A percentile compares a stretch with the other conserved stretches of the same genome.
These are phyloP conservation scores for Rhododendron vialii DNA, from an alignment of 148 eudicot genomes.

Conservation along the genomic window DNA sequence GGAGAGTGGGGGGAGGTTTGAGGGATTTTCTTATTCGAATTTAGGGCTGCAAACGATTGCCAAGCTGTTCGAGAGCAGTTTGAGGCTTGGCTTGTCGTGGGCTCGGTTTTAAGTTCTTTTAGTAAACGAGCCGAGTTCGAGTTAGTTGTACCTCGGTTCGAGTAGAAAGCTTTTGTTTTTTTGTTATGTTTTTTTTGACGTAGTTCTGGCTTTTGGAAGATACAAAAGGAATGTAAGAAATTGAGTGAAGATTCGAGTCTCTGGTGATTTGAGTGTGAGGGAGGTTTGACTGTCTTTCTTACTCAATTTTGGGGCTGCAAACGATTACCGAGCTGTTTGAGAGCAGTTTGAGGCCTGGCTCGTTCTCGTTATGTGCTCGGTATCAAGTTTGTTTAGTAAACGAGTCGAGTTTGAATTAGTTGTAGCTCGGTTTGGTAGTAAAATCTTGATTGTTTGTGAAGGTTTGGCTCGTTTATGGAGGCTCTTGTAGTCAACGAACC, in stretches of 20 bases:
- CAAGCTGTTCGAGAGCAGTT: background rate
- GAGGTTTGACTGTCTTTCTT: background rate
- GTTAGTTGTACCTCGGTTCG: background rate
- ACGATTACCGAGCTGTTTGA: background rate
- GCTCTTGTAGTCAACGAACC: no score
- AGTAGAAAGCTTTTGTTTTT: no score
- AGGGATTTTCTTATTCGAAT: background rate
- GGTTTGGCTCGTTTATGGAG: no score
- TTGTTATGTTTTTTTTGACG: background rate
- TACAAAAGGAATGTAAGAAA: background rate
- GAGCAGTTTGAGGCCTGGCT: background rate
- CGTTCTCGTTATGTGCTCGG: background rate
- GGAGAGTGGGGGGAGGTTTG: background rate
- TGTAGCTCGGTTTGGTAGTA: no score
- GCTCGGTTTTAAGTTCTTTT: background rate
- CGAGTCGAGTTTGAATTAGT: background rate
- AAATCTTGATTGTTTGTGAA: no score
- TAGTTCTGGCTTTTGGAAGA: background rate
- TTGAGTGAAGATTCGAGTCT: background rate
- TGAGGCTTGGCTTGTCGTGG: background rate
- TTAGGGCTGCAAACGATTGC: background rate
- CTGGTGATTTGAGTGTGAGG: background rate
- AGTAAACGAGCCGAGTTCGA: background rate
- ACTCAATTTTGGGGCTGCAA: background rate
- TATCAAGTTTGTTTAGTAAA: background rate